These are phyloP conservation scores for Zopfochytrium polystomum DNA, from an alignment of 371 early-diverging fungal species.

Conservation along the genomic window DNA sequence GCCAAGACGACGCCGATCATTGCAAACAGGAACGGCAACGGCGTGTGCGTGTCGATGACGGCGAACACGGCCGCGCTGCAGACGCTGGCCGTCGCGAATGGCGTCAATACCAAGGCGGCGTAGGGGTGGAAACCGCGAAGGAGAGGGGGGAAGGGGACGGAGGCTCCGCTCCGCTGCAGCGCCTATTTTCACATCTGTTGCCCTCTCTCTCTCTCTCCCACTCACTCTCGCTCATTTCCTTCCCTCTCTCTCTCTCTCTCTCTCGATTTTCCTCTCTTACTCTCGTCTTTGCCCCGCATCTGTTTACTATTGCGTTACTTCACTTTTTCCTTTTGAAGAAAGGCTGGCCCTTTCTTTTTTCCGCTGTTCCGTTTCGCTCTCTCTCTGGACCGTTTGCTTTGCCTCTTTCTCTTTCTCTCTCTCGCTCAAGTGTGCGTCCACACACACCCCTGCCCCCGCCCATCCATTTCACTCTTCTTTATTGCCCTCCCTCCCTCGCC, in stretches of 20 bases:
- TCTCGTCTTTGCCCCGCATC: too few relatives aligned
- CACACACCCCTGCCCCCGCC: not conserved
- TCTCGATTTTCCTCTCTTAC: too few relatives aligned
- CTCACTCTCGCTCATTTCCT: too few relatives aligned
- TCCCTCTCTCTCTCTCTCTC: too few relatives aligned
- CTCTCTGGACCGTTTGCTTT: not conserved
- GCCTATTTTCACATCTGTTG: not conserved
- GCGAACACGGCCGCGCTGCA: constrained; percentile 2
- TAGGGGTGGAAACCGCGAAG: constrained; percentile 4
- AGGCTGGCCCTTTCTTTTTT: not conserved
- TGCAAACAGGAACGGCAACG: constrained; percentile 9
- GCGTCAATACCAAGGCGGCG: not conserved
- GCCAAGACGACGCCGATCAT: constrained; percentile 1
- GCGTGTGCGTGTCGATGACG: not conserved
- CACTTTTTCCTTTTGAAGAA: too few relatives aligned
- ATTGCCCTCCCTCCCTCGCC: too few relatives aligned
- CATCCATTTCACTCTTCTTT: too few relatives aligned
- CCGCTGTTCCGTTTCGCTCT: not conserved
- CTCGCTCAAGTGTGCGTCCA: not conserved
- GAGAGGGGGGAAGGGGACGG: too few relatives aligned
- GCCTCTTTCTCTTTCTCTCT: not conserved
- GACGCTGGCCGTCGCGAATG: not conserved
- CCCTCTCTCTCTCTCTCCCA: too few relatives aligned
- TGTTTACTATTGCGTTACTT: too few relatives aligned
- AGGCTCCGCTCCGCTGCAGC: too few relatives aligned